Conservation (phyloP, 2,329 filamentous ascomycete genomes). For the Colletotrichum magnum region DNA sequence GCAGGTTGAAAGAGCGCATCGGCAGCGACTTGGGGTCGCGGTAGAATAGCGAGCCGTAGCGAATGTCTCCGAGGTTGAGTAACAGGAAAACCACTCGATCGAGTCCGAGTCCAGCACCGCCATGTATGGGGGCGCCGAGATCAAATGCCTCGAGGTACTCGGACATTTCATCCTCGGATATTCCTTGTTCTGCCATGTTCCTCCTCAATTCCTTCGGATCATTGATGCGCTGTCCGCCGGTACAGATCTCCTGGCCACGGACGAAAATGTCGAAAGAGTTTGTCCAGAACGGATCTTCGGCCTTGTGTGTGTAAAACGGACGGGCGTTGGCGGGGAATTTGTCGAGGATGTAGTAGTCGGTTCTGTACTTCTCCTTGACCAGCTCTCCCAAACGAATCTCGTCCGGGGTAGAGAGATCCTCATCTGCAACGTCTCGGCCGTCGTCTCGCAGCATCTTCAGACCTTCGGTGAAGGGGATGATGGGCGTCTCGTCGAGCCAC, state of each 20-base stretch:
- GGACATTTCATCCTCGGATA: conserved; percentile 86
- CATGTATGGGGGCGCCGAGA: conserved; percentile 89
- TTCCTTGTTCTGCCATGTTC: conserved; percentile 82
- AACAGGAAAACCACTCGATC: conserved; percentile 91
- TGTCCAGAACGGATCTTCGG: conserved; percentile 79
- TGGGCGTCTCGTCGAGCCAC: conserved; percentile 87
- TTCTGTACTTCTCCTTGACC: conserved; percentile 87
- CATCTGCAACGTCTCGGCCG: conserved; percentile 80
- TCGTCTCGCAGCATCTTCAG: conserved; percentile 88
- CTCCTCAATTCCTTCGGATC: conserved; percentile 80
- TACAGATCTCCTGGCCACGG: conserved; percentile 92
- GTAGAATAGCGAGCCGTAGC: conserved; percentile 88
- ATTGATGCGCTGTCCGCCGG: conserved; percentile 94
- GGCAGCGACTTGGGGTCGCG: conserved; percentile 92
- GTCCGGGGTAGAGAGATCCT: conserved; percentile 87
- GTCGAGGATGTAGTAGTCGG: conserved; percentile 95
- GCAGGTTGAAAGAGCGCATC: conserved; percentile 73
- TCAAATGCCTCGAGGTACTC: conserved; percentile 93
- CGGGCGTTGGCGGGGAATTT: conserved; percentile 89
- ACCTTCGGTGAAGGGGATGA: conserved; percentile 84
- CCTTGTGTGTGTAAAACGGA: conserved; percentile 93
- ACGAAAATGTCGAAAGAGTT: conserved; percentile 98
- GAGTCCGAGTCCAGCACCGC: conserved; percentile 89
- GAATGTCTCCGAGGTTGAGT: conserved; percentile 89
- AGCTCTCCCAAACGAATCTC: conserved; percentile 89